Evolutionary conservation across 495 filamentous ascomycete genomes (phyloP).

Genomic region (Podospora australis): DNA sequence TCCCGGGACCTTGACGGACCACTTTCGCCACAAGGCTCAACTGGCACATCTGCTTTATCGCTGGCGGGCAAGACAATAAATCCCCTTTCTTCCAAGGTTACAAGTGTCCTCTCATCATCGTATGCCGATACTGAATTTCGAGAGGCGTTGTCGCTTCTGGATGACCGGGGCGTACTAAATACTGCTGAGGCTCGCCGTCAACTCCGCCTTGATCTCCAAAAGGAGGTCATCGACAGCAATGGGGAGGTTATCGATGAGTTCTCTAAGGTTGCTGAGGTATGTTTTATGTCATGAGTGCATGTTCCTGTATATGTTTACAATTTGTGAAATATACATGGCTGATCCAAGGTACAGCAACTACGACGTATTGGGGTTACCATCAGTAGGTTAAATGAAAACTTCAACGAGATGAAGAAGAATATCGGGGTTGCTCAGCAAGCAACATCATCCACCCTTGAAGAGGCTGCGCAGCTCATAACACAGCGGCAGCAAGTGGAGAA

Average conservation of each 20-base stretch:
- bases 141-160: conserved; percentile 72
- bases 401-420: conserved; percentile 72
- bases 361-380: conserved; percentile 77
- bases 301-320: too few species aligned
- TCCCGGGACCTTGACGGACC: conserved; percentile 8
- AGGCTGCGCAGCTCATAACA: conserved; percentile 65
- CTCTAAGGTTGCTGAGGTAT: conserved; percentile 82
- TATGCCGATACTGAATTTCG: conserved; percentile 91
- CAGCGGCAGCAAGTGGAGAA: conserved; percentile 73
- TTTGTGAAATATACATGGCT: too few species aligned
- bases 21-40: conserved; percentile 13
- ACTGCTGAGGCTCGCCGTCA: conserved; percentile 72
- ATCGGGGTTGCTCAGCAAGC: conserved; percentile 67
- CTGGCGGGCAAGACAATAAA: conserved; percentile 13
- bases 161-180: conserved; percentile 64
- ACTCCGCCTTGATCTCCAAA: conserved; percentile 78
- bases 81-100: conserved; percentile 53
- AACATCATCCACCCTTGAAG: conserved; percentile 69
- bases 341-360: conserved; percentile 61
- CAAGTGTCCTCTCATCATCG: conserved; percentile 79
- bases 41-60: conserved; percentile 5
- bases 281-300: not conserved
- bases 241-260: conserved; percentile 87
- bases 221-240: conserved; percentile 90
- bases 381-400: conserved; percentile 68